phyloP scores from a whole-genome alignment of 208 protist genomes.

The Blastocrithidia nonstop region DNA sequence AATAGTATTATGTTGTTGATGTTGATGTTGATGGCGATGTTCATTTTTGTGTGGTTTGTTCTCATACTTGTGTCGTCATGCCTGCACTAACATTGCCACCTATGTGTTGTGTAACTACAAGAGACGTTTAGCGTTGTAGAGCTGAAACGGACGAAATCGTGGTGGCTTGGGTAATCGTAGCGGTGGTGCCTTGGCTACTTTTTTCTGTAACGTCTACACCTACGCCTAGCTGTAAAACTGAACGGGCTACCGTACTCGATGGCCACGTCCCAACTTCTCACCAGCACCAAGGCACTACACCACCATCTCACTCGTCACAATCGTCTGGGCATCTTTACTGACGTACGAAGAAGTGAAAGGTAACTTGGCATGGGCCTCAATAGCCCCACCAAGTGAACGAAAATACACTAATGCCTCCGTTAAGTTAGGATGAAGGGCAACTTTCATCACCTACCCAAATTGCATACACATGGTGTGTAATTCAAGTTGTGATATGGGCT shows the following conservation, averaged over 20 bases:
- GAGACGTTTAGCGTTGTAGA: conserved; percentile 69
- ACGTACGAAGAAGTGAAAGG: conserved; percentile 49
- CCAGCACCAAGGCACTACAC: conserved; percentile 42
- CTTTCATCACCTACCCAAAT: conserved; percentile 56
- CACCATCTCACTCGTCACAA: conserved; percentile 75
- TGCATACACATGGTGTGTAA: conserved; percentile 48
- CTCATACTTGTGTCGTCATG: conserved; percentile 57
- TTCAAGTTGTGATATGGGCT: conserved; percentile 40
- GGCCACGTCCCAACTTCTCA: conserved; percentile 74
- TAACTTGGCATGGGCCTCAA: conserved; percentile 61
- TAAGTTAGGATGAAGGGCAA: conserved; percentile 71
- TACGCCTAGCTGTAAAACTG: conserved; percentile 53
- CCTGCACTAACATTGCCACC: conserved; percentile 57
- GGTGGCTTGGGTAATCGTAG: conserved; percentile 51
- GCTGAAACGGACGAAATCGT: conserved; percentile 57
- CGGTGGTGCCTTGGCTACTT: conserved; percentile 29
- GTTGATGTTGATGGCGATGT: conserved; percentile 3
- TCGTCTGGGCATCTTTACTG: conserved; percentile 34
- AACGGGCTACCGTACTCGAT: conserved; percentile 51
- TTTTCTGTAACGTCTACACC: conserved; percentile 32
- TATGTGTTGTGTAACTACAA: conserved; percentile 72
- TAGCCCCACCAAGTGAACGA: conserved; percentile 49
- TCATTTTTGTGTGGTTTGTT: conserved; percentile 1
- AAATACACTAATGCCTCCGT: conserved; percentile 75
- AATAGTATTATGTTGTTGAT: conserved; percentile 5